Conservation (phyloP, 75 land plant genomes). For the Cupressus sempervirens region DNA sequence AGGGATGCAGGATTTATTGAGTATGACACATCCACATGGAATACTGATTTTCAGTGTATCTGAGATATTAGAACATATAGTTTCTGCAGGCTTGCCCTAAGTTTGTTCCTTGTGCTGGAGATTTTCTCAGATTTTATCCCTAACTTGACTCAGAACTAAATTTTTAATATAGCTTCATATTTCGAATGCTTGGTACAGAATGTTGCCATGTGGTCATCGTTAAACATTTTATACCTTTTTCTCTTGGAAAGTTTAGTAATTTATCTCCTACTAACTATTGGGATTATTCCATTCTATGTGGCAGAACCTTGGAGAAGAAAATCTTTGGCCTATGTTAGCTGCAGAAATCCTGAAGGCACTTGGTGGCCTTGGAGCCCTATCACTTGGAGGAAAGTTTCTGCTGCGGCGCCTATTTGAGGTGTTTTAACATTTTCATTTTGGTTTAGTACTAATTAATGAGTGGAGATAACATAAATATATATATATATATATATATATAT, state of each 20-base stretch:
- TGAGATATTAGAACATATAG: not conserved
- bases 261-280: not conserved
- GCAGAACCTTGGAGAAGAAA: conserved; percentile 69
- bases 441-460: not conserved
- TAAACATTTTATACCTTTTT: not conserved
- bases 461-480: not conserved
- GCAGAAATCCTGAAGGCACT: conserved; percentile 90
- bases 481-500: no score
- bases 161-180: not conserved
- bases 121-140: not conserved
- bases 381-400: conserved; percentile 86
- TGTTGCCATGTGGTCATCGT: not conserved
- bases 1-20: no score
- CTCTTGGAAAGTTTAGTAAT: not conserved
- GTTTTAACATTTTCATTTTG: not conserved
- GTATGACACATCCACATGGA: no score
- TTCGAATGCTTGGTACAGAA: not conserved
- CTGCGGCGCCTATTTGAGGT: conserved; percentile 96
- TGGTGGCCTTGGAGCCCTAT: conserved; percentile 81
- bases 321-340: conserved; percentile 84
- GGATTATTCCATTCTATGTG: not conserved
- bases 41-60: no score
- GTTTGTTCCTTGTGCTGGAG: not conserved
- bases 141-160: not conserved
- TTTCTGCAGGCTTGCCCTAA: not conserved